Conservation (phyloP, 257 asterid genomes). For the Petunia axillaris region DNA sequence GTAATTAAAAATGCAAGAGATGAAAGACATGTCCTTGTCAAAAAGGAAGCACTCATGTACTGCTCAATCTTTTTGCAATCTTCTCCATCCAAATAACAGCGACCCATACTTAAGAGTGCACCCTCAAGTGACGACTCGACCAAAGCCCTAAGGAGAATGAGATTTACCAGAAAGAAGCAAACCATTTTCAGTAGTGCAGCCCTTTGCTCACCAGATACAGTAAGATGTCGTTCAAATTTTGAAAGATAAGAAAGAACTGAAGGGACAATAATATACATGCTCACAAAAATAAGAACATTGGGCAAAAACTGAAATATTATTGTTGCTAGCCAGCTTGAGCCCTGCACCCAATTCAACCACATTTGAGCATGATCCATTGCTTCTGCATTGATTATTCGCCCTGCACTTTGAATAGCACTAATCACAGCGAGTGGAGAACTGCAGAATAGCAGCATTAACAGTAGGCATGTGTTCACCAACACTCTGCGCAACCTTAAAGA, state of each 20-base stretch:
- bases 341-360: slow-evolving; percentile 94
- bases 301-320: slow-evolving; percentile 93
- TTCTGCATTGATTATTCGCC: slow-evolving; percentile 89
- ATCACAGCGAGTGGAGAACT: slow-evolving; percentile 96
- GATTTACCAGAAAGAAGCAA: slow-evolving; percentile 93
- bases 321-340: slow-evolving; percentile 93
- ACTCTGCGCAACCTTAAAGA: slow-evolving; percentile 77
- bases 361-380: slow-evolving; percentile 90
- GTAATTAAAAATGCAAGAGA: slow-evolving; percentile 91
- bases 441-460: slow-evolving; percentile 87
- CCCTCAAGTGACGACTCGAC: slow-evolving; percentile 91
- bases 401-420: slow-evolving; percentile 83
- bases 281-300: slow-evolving; percentile 84
- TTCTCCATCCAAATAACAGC: slow-evolving; percentile 96
- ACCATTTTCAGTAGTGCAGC: slow-evolving; percentile 96
- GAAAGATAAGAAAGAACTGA: slow-evolving; percentile 94
- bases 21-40: slow-evolving; percentile 90
- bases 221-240: slow-evolving; percentile 87
- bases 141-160: slow-evolving; percentile 84
- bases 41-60: slow-evolving; percentile 74
- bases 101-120: slow-evolving; percentile 83
- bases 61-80: slow-evolving; percentile 93
- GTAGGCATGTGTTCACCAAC: slow-evolving; percentile 75
- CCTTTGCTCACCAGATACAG: slow-evolving; percentile 94
- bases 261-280: slow-evolving; percentile 93